phyloP scores from a whole-genome alignment of 139 green algal genomes.

The Tetradesmus obliquus region DNA sequence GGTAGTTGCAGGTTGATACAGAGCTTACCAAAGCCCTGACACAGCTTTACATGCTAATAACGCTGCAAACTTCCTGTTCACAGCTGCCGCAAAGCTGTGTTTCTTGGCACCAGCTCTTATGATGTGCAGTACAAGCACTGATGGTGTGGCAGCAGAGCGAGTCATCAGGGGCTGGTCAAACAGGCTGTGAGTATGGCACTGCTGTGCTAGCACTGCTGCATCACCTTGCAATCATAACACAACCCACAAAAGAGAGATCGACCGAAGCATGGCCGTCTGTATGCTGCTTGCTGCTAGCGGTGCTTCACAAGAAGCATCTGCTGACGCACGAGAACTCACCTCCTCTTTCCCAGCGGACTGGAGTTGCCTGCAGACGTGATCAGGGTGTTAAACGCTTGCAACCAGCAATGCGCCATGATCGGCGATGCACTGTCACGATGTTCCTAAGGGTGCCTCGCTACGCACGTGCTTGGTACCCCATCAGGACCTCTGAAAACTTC shows the following conservation, averaged over 20 bases:
- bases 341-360: slow-evolving; percentile 27
- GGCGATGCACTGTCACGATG: background rate
- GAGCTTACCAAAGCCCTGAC: no score
- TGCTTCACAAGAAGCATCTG: background rate
- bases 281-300: background rate
- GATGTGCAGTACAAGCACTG: background rate
- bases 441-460: background rate
- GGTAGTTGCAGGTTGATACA: no score
- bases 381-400: background rate
- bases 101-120: no score
- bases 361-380: slow-evolving; percentile 3
- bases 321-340: background rate
- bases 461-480: background rate
- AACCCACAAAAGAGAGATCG: background rate
- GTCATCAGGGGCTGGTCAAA: background rate
- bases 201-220: background rate
- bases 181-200: background rate
- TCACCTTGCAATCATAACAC: no score
- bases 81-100: no score
- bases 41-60: no score
- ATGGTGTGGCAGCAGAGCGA: background rate
- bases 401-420: background rate
- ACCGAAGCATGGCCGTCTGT: background rate
- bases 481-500: background rate
- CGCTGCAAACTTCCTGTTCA: no score